phyloP scores from a whole-genome alignment of 306 rosid species.

The Trichosanthes cucumerina region DNA sequence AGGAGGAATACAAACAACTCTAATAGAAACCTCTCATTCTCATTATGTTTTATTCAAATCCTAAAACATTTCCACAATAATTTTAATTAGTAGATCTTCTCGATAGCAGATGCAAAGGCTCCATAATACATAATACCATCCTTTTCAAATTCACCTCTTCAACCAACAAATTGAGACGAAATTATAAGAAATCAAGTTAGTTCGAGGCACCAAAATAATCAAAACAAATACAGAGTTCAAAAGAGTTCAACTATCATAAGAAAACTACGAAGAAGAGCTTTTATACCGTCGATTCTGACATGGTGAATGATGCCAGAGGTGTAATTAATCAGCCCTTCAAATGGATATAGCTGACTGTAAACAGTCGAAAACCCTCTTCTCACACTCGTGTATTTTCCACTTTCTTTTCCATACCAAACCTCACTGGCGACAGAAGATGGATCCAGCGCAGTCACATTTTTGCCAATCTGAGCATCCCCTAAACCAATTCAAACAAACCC shows the following conservation, averaged over 20 bases:
- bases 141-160: background rate
- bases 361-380: slow-evolving; percentile 48
- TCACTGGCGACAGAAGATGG: slow-evolving; percentile 58
- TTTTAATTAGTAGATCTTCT: background rate
- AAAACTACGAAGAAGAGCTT: background rate
- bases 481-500: slow-evolving; percentile 23
- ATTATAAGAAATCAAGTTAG: background rate
- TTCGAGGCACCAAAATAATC: background rate
- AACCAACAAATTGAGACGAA: background rate
- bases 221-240: background rate
- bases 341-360: slow-evolving; percentile 80
- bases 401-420: slow-evolving; percentile 67
- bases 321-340: slow-evolving; percentile 70
- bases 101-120: background rate
- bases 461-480: slow-evolving; percentile 87
- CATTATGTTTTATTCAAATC: background rate
- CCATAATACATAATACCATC: background rate
- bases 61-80: background rate
- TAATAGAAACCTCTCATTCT: background rate
- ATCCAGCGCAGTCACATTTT: slow-evolving; percentile 53
- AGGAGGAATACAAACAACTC: background rate
- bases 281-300: slow-evolving; percentile 59
- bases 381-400: slow-evolving; percentile 46
- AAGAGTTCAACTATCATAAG: background rate
- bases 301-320: slow-evolving; percentile 90